phyloP scores from a whole-genome alignment of 805 yeast species.

The Wickerhamiella spandovensis region DNA sequence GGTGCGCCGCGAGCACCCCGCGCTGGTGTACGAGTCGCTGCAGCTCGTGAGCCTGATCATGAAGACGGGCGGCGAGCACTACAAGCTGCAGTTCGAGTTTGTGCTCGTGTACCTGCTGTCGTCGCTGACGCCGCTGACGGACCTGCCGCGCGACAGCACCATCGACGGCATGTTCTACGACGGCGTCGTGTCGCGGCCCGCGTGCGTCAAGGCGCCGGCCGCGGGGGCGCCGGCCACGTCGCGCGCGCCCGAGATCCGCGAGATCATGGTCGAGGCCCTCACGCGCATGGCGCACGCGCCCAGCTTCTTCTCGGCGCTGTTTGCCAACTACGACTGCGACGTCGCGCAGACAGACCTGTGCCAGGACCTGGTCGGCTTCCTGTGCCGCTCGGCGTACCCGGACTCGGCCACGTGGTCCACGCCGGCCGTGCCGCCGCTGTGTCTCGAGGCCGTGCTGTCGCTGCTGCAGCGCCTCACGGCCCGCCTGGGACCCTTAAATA shows the following conservation, averaged over 20 bases:
- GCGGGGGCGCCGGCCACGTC: slow-evolving; percentile 14
- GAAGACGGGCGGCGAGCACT: slow-evolving; percentile 46
- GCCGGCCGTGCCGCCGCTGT: slow-evolving; percentile 81
- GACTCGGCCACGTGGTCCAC: slow-evolving; percentile 72
- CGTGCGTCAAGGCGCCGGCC: slow-evolving; percentile 45
- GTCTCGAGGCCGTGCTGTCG: slow-evolving; percentile 74
- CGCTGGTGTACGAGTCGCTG: slow-evolving; percentile 60
- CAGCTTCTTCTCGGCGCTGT: slow-evolving; percentile 57
- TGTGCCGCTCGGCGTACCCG: slow-evolving; percentile 71
- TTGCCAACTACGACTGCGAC: slow-evolving; percentile 81
- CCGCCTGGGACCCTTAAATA: neutral
- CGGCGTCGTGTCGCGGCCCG: slow-evolving; percentile 27
- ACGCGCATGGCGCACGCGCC: slow-evolving; percentile 55
- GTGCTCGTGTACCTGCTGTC: slow-evolving; percentile 27
- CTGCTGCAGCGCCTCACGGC: slow-evolving; percentile 33
- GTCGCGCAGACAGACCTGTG: slow-evolving; percentile 73
- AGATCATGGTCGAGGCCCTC: slow-evolving; percentile 69
- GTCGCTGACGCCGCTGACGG: slow-evolving; percentile 25
- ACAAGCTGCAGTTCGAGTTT: slow-evolving; percentile 69
- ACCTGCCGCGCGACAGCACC: slow-evolving; percentile 26
- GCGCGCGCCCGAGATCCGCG: slow-evolving; percentile 37
- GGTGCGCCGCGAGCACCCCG: slow-evolving; percentile 60
- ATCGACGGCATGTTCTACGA: slow-evolving; percentile 28
- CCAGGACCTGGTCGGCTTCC: slow-evolving; percentile 47
- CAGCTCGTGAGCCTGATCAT: slow-evolving; percentile 62